Evolutionary conservation across 176 grass and related monocot genomes (phyloP), one percentile per base, ranked within the genome.

Genomic region (Rhipidocladum racemiflorum): DNA sequence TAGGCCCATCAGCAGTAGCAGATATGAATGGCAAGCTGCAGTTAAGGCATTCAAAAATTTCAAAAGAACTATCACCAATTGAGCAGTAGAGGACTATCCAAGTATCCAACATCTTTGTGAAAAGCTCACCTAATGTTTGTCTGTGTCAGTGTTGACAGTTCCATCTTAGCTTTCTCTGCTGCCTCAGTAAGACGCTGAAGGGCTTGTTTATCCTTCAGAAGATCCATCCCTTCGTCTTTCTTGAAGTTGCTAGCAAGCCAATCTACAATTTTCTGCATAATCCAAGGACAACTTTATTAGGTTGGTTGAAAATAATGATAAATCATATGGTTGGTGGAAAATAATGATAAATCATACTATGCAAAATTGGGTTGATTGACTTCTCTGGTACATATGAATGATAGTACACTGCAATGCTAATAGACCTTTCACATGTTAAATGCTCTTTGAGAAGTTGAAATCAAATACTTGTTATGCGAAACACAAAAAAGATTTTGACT

Each of bases 121-220:
- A 70, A 35, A 76, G 38, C 79, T 55, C 56, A 98, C 96, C 92
- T 95, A 78, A 99, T 95, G 57, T 99, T 99, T n/a, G 96, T 72
- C 68, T 99, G 96, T 7, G 96, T 88, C 75, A 99, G 79, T 0
- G 92, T 88, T 50, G 96, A 99, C 29, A 99, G 59, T 85, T 99
- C 96, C 96, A 99, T 95, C 78, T 99, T 99, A 15, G 96, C 91
- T 86, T 99, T 99, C 80, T 99, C 96, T 48, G 96, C 92, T 50
- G 96, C 92, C 85, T 99, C 96, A 12, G 92, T 99, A 63, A 99
- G 89, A 54, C 92, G 87, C 73, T 99, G 96, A 80, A 99, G 96
- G 12, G 92, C 96, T 93, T 99, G 96, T 81, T 99, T 99, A 67
- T 99, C 92, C 83, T 95, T 95, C 18, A 99, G 79, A 83, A 99